Conservation (phyloP, 192 early-diverging fungal genomes). For the Helicostylum pulchrum region DNA sequence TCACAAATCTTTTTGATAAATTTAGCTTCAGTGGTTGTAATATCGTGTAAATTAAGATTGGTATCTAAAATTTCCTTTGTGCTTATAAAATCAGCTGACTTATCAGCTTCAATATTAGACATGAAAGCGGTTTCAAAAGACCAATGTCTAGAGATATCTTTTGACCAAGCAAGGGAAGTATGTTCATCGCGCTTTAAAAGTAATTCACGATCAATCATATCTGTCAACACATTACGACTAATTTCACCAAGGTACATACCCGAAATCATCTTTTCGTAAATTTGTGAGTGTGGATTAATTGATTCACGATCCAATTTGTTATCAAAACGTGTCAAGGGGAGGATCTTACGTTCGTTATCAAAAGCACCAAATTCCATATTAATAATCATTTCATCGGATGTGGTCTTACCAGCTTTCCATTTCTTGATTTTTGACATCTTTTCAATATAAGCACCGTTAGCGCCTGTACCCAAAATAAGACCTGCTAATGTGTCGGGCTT, state of each 20-base stretch:
- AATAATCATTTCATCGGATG: slow-evolving; percentile 78
- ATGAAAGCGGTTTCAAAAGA: slow-evolving; percentile 78
- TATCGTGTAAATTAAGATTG: slow-evolving; percentile 58
- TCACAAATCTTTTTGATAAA: slow-evolving; percentile 80
- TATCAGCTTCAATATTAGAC: slow-evolving; percentile 75
- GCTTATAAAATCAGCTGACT: slow-evolving; percentile 54
- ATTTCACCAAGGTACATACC: slow-evolving; percentile 96
- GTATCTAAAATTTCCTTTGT: slow-evolving; percentile 72
- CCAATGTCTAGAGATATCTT: slow-evolving; percentile 65
- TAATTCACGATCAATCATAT: slow-evolving; percentile 78
- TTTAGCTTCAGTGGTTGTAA: slow-evolving; percentile 71
- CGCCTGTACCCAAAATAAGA: slow-evolving; percentile 93
- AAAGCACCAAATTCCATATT: slow-evolving; percentile 98
- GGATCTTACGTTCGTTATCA: slow-evolving; percentile 74
- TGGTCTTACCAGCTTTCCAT: slow-evolving; percentile 48
- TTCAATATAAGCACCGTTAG: slow-evolving; percentile 95
- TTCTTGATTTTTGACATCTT: slow-evolving; percentile 74
- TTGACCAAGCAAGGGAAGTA: slow-evolving; percentile 26
- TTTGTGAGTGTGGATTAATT: slow-evolving; percentile 79
- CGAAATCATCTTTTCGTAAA: slow-evolving; percentile 94
- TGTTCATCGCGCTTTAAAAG: slow-evolving; percentile 64
- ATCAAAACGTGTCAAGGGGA: slow-evolving; percentile 85
- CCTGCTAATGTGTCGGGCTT: slow-evolving; percentile 79
- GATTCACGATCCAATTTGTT: slow-evolving; percentile 80
- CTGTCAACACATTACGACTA: slow-evolving; percentile 68